These are phyloP conservation scores for Colletotrichum sp. DNA, from an alignment of 2,329 filamentous ascomycete genomes.

Conservation along the genomic window DNA sequence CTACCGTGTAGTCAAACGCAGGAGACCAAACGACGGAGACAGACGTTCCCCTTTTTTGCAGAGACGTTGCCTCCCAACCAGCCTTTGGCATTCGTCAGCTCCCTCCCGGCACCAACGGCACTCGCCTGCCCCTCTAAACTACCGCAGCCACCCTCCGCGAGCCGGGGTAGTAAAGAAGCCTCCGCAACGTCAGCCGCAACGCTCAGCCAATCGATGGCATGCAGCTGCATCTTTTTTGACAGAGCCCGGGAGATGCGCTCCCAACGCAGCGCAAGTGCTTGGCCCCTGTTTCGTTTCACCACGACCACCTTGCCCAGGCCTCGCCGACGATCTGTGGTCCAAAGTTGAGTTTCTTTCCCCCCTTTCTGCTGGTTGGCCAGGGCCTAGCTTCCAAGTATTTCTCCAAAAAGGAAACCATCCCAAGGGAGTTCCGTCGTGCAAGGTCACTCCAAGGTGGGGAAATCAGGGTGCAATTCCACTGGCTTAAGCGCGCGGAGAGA, in stretches of 20 bases:
- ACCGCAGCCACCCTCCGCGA: neutral
- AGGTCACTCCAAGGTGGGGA: neutral
- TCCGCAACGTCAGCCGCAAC: constrained; percentile 13
- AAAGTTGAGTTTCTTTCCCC: neutral
- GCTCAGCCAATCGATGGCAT: constrained; percentile 9
- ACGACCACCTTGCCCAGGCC: constrained; percentile 13
- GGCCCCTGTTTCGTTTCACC: constrained; percentile 22
- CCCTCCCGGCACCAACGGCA: constrained; percentile 13
- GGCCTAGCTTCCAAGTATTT: neutral
- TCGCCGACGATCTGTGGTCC: constrained; percentile 12
- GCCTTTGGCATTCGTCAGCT: neutral
- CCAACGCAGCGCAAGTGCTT: neutral
- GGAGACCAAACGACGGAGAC: neutral
- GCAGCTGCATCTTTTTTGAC: constrained; percentile 14
- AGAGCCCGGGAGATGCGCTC: neutral
- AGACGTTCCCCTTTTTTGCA: neutral
- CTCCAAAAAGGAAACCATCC: neutral
- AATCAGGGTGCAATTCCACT: neutral
- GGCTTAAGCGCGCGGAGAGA: constrained; percentile 1
- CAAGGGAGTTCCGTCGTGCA: neutral
- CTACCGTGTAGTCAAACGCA: neutral
- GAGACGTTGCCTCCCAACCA: neutral
- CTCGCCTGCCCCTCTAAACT: neutral
- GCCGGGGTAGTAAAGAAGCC: neutral
- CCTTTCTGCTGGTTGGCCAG: neutral